phyloP scores from a whole-genome alignment of 2,329 filamentous ascomycete genomes.

The Arachnopeziza araneosa region DNA sequence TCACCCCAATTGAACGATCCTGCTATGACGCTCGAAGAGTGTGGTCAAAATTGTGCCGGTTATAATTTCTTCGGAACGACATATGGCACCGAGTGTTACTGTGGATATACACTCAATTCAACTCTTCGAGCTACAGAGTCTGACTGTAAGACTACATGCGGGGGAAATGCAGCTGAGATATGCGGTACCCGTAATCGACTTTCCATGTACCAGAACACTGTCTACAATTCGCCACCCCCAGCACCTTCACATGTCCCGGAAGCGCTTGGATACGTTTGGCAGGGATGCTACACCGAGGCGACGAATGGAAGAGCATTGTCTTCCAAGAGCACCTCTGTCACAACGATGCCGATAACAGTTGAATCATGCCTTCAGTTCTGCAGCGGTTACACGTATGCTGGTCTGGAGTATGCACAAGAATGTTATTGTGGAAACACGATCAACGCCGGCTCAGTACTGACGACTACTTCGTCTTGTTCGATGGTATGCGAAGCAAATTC shows the following conservation, averaged over 20 bases:
- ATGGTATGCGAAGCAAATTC: constrained; percentile 9
- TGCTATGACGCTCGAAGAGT: constrained; percentile 1
- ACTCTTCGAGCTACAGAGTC: constrained; percentile 23
- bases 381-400: not conserved
- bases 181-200: not conserved
- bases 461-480: not conserved
- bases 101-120: not conserved
- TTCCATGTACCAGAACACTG: not conserved
- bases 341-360: not conserved
- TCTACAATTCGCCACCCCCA: not conserved
- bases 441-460: not conserved
- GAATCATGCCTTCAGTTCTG: not conserved
- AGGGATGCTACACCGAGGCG: not conserved
- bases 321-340: not conserved
- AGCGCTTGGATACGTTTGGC: not conserved
- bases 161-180: constrained; percentile 32
- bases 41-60: not conserved
- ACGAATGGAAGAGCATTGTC: not conserved
- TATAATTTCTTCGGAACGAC: constrained; percentile 4
- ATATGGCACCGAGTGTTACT: not conserved
- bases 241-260: not conserved
- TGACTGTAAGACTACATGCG: constrained; percentile 46
- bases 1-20: not conserved
- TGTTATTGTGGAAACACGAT: not conserved
- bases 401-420: not conserved